Evolutionary conservation across 2,329 filamentous ascomycete genomes (phyloP).

Genomic region (Pseudocercospora eumusae): DNA sequence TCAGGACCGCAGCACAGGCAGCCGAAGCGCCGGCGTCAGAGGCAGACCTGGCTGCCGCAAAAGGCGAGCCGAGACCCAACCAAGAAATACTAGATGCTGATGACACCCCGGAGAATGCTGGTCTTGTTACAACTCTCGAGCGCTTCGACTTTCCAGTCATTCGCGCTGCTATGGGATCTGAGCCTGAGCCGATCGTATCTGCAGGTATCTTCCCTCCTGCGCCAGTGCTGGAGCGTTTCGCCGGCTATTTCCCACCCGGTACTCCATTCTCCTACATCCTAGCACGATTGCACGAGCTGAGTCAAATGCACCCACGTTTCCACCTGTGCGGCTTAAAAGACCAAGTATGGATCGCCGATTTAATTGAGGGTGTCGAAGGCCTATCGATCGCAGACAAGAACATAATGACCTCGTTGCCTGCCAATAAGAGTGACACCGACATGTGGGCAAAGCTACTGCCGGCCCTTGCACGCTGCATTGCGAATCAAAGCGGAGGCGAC

Average conservation of each 20-base stretch:
- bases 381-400: constrained; percentile 74
- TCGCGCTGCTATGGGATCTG: constrained; percentile 60
- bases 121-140: constrained; percentile 78
- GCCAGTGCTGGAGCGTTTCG: constrained; percentile 71
- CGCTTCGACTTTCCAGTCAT: constrained; percentile 66
- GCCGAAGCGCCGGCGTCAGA: constrained; percentile 35
- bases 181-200: constrained; percentile 65
- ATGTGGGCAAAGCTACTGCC: constrained; percentile 55
- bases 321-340: constrained; percentile 67
- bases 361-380: constrained; percentile 68
- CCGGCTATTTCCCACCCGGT: constrained; percentile 75
- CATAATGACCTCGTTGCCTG: constrained; percentile 71
- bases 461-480: constrained; percentile 69
- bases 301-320: constrained; percentile 65
- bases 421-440: constrained; percentile 55
- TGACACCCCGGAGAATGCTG: constrained; percentile 41
- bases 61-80: constrained; percentile 27
- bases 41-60: constrained; percentile 29
- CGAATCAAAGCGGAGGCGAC: constrained; percentile 64
- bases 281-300: constrained; percentile 70
- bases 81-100: constrained; percentile 6
- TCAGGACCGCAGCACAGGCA: constrained; percentile 65
- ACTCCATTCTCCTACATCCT: constrained; percentile 85
- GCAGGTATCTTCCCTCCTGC: constrained; percentile 76
- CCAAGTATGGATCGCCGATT: constrained; percentile 67